These are phyloP conservation scores for Coniochaeta prunicola DNA, from an alignment of 2,329 filamentous ascomycete genomes.

Conservation along the genomic window DNA sequence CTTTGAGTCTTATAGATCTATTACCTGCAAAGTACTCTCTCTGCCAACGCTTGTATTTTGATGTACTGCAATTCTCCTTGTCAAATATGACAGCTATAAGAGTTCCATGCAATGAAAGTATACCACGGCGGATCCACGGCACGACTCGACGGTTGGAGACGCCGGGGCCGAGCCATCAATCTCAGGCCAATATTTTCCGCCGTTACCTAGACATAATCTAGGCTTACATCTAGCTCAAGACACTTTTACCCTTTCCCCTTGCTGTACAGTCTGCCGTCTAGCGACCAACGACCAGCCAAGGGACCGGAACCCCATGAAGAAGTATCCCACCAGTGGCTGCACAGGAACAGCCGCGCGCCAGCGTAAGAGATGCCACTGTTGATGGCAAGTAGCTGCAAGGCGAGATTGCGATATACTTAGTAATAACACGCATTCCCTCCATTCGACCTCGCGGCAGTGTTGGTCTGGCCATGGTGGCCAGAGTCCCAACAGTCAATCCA, in stretches of 20 bases:
- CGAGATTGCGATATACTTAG: neutral
- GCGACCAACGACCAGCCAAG: neutral
- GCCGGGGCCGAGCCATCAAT: neutral
- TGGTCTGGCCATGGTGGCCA: neutral
- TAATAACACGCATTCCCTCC: neutral
- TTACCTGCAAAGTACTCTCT: neutral
- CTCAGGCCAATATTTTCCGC: too few species aligned
- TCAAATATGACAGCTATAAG: neutral
- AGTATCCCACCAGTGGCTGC: neutral
- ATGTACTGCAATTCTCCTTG: neutral
- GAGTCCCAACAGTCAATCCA: neutral
- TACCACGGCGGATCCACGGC: neutral
- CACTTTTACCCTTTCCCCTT: neutral
- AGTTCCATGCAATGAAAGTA: neutral
- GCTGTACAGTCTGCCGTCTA: neutral
- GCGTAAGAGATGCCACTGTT: neutral
- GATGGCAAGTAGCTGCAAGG: neutral
- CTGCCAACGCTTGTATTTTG: neutral
- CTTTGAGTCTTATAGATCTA: neutral
- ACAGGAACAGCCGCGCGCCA: neutral
- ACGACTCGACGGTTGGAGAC: neutral
- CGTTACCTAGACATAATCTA: neutral
- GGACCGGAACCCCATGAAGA: neutral
- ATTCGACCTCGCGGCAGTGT: neutral
- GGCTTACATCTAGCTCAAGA: neutral